A percentile compares a stretch with the other conserved stretches of the same genome.
Evolutionary conservation across 176 grass and related monocot species (phyloP).

Genomic region (Hordeum vulgare): MorexV3_pseudomolecules_assembly NC_058521.1:531414816-531415315

Average conservation of each 20-base stretch:
- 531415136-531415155: neutral
- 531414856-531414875: neutral
- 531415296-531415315: no score
- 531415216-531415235: no score
- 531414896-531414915: neutral
- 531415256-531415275: no score
- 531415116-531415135: neutral
- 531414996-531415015: conserved; percentile 6
- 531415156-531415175: neutral
- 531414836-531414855: neutral
- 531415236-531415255: no score
- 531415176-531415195: no score
- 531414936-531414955: conserved; percentile 7
- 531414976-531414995: neutral
- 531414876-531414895: conserved; percentile 12
- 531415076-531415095: neutral
- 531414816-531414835: conserved; percentile 22
- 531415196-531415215: no score
- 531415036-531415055: neutral
- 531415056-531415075: neutral
- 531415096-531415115: neutral
- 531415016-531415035: neutral
- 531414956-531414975: conserved; percentile 12
- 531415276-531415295: no score
- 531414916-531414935: neutral